A percentile compares a stretch with the other conserved stretches of the same genome.
Conservation (phyloP, 2,329 filamentous ascomycete species). For the Colletotrichum spinosum region DNA sequence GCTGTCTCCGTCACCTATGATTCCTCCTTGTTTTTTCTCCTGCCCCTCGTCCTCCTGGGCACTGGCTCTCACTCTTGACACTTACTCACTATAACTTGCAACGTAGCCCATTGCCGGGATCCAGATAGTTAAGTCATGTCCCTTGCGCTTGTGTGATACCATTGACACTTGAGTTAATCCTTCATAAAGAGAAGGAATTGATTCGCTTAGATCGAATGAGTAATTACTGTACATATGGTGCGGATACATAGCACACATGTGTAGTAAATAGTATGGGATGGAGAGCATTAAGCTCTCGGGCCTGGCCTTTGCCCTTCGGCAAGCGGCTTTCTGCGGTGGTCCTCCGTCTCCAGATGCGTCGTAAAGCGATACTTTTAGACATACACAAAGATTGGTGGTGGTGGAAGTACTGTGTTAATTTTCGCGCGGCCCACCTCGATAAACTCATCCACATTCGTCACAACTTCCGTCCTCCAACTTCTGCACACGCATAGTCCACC, state of each 20-base stretch:
- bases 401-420: not conserved
- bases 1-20: not conserved
- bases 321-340: constrained; percentile 28
- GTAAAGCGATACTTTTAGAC: constrained; percentile 1
- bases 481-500: constrained; percentile 23
- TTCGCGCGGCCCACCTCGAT: not conserved
- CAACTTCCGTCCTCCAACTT: constrained; percentile 30
- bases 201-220: too few relatives aligned
- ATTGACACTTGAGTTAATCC: not conserved
- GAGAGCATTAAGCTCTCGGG: constrained; percentile 32
- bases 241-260: too few relatives aligned
- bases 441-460: constrained; percentile 12
- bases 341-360: not conserved
- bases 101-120: constrained; percentile 6
- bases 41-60: too few relatives aligned
- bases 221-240: too few relatives aligned
- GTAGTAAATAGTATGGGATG: not conserved
- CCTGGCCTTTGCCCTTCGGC: constrained; percentile 11
- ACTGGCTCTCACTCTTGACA: too few relatives aligned
- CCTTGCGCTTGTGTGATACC: not conserved
- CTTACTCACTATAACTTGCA: not conserved
- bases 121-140: constrained; percentile 12
- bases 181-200: constrained; percentile 1
- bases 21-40: not conserved
- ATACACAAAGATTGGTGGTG: not conserved